These are phyloP conservation scores for Scenedesmus sp. DNA, from an alignment of 163 green algal species.

Conservation along the genomic window DNA sequence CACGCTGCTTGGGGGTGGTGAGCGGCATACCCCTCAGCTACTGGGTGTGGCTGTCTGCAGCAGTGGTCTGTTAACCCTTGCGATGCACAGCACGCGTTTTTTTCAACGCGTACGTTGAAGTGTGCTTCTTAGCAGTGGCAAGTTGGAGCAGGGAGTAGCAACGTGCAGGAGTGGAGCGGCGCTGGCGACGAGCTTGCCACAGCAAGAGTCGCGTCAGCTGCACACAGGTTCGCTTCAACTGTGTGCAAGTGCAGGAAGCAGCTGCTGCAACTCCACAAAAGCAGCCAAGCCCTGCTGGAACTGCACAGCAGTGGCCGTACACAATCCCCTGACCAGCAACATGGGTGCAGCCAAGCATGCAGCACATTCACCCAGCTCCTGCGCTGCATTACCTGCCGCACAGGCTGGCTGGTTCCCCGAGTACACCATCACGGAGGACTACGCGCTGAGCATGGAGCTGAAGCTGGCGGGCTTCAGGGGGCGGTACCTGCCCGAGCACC, in stretches of 20 bases:
- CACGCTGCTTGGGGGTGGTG: neutral
- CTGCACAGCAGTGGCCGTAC: too few species aligned
- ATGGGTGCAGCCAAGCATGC: neutral
- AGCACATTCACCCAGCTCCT: too few species aligned
- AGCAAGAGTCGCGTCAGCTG: slow-evolving; percentile 34
- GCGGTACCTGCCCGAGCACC: slow-evolving; percentile 53
- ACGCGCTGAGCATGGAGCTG: slow-evolving; percentile 58
- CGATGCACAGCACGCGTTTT: neutral
- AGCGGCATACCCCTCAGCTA: too few species aligned
- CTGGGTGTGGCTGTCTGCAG: too few species aligned
- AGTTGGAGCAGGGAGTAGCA: neutral
- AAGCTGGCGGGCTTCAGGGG: slow-evolving; percentile 41
- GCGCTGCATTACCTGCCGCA: neutral
- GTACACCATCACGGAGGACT: slow-evolving; percentile 53
- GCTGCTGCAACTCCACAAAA: neutral
- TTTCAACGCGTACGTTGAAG: slow-evolving; percentile 33
- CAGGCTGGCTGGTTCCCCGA: slow-evolving; percentile 49
- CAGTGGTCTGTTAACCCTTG: slow-evolving; percentile 7
- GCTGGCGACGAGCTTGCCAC: too few species aligned
- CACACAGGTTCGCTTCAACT: slow-evolving; percentile 19
- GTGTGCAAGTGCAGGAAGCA: neutral
- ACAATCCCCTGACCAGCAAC: too few species aligned
- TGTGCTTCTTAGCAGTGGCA: neutral
- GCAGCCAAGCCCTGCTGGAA: too few species aligned
- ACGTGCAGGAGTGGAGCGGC: too few species aligned